Percentiles rank a stretch among this genome's conserved stretches.
Conservation (phyloP, 495 filamentous ascomycete species). For the Mycothermus thermophilus region DNA sequence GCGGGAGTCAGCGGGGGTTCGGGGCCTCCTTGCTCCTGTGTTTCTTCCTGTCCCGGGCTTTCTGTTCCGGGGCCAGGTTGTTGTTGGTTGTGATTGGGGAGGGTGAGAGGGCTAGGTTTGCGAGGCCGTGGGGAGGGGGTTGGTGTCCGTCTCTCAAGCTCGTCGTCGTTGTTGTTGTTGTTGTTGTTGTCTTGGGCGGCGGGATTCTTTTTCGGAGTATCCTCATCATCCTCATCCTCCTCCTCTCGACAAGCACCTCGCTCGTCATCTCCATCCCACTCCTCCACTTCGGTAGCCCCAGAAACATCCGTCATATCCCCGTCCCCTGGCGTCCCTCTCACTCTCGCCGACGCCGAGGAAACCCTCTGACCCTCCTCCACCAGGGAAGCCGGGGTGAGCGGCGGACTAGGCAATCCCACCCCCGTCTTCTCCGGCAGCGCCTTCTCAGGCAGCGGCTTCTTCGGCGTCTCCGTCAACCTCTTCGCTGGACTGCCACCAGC, state of each 20-base stretch:
- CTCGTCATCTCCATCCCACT: too few species aligned
- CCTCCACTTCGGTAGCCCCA: constrained; percentile 6
- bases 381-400: not conserved
- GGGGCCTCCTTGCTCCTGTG: not conserved
- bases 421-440: not conserved
- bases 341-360: not conserved
- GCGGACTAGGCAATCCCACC: not conserved
- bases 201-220: not conserved
- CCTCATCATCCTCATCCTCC: too few species aligned
- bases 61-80: not conserved
- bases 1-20: not conserved
- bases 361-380: not conserved
- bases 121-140: too few species aligned
- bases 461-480: too few species aligned
- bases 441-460: not conserved
- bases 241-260: too few species aligned
- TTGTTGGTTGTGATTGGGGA: not conserved
- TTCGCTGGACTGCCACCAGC: too few species aligned
- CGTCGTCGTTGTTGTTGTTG: not conserved
- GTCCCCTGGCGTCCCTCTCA: too few species aligned
- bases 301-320: constrained; percentile 9
- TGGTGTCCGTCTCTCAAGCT: not conserved
- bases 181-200: not conserved
- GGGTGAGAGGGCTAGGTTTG: too few species aligned
- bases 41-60: not conserved